Evolutionary conservation across 345 rosid species (phyloP), one percentile per base, ranked within the genome.

Genomic region (Eucalyptus viminalis): DNA sequence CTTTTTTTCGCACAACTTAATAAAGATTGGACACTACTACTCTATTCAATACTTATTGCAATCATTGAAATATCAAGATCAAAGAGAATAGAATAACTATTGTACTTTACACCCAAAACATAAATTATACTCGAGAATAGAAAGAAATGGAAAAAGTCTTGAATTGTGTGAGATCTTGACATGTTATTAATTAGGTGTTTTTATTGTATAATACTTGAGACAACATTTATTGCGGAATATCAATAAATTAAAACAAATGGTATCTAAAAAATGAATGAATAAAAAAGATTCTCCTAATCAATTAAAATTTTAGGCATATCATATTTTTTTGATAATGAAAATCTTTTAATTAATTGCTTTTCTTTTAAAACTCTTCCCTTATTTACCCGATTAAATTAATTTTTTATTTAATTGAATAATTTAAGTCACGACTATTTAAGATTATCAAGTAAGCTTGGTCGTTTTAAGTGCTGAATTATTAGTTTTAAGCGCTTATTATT

Each of bases 41-140:
- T 60, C 4, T 14, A 65, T 65, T 65, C 1, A 1, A 4, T 65
- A 29, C 72, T 1, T n/a, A 43, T 62, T 62, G 37, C 19, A 11
- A n/a, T 14, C 9, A 29, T 2, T n/a, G 19, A 65, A 5, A 29
- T n/a, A 65, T 65, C 72, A 65, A 65, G 9, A 65, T 65, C 3
- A 14, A n/a, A 65, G 2, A n/a, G 5, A 65, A 65, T 0, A 14
- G 0, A 29, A 8, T 65, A 65, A n/a, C 4, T 65, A 4, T 65
- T 65, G 3, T 65, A 14, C 5, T 14, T 7, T 14, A 14, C 37
- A 8, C 72, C 10, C 2, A 65, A 6, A 65, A n/a, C 37, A 4
- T 5, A n/a, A 2, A 65, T 65, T 14, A 8, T 62, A 14, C 10
- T 62, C 5, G 0, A 62, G 72, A 62, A 14, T 6, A 62, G 5